Percentiles rank a stretch among this genome's conserved stretches.
Evolutionary conservation across 257 asterid genomes (phyloP).

Genomic region (Jasminum sambac): DNA sequence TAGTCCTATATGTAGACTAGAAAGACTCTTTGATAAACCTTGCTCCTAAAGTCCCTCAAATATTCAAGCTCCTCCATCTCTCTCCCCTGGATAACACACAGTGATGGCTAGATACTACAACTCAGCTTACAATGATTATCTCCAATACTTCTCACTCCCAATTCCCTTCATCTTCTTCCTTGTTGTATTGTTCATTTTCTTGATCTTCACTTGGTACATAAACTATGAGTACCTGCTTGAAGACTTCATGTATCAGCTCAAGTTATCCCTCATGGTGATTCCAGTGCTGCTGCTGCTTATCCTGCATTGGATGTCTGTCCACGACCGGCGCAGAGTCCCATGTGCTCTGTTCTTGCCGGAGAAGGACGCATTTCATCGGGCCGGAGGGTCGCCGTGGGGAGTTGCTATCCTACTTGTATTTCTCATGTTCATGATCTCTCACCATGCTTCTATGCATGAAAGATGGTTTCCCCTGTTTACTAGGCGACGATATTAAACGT

Average conservation of each 20-base stretch:
- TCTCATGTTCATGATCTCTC: slow-evolving; percentile 62
- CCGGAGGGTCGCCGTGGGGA: slow-evolving; percentile 71
- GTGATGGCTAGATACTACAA: slow-evolving; percentile 65
- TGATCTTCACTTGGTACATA: slow-evolving; percentile 74
- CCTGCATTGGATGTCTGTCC: slow-evolving; percentile 64
- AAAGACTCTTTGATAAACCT: background rate
- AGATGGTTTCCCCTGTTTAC: slow-evolving; percentile 68
- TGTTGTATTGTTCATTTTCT: slow-evolving; percentile 47
- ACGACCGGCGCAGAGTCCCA: slow-evolving; percentile 45
- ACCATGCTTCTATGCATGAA: slow-evolving; percentile 58
- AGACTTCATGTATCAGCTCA: slow-evolving; percentile 51
- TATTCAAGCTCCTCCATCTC: background rate
- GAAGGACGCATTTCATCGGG: slow-evolving; percentile 56
- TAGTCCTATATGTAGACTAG: background rate
- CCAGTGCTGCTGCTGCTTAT: slow-evolving; percentile 67
- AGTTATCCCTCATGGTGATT: slow-evolving; percentile 59
- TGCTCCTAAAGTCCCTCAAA: background rate
- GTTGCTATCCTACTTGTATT: slow-evolving; percentile 56
- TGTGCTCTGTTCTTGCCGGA: slow-evolving; percentile 50
- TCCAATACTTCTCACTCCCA: slow-evolving; percentile 62
- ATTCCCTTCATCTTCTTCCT: slow-evolving; percentile 62
- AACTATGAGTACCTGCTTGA: slow-evolving; percentile 57
- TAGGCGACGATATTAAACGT: slow-evolving; percentile 21
- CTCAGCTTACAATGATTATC: slow-evolving; percentile 55
- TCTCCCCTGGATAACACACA: background rate